Evolutionary conservation across 352 stramenopile species (phyloP), one percentile per base, ranked within the genome.

Genomic region (Blastocystis sp.): DNA sequence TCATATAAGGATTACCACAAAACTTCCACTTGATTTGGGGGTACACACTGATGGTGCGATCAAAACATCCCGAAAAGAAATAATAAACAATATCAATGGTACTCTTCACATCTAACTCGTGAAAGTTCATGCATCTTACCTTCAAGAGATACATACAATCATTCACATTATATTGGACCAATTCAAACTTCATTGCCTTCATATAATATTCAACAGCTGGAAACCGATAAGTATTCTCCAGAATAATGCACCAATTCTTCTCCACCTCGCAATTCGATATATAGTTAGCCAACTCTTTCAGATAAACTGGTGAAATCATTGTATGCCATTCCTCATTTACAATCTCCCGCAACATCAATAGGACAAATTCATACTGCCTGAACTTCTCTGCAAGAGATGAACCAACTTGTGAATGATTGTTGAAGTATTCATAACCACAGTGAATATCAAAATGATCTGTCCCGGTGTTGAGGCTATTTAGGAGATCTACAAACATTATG

Each of bases 1-100:
- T 79, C 68, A 79, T 60, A 24, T 56, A 58, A 11, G 68, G 44
- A 37, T 60, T 60, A 9, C 33, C 68, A 40, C 24, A 17, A 24
- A 79, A 79, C 40, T 58, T 79, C 68, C 68, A 79, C 68, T 79
- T 79, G 37, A 79, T 35, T 27, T 60, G 68, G 42, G 68, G 68
- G 40, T 19, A 27, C 15, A 79, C 37, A 5, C 11, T 79, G 22
- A 79, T 35, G 4, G 37, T 60, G 11, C 68, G 30, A 35, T 79
- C 40, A 58, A 79, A 27, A 79, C 68, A 59, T 1, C 37, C 37
- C 1, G 19, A 22, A 53, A 79, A 40, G 40, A 79, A 79, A 30
- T 79, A 35, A 11, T 40, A 9, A 24, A 60, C 33, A 37, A 79
- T 60, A 58, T 58, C 37, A 27, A 58, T 58, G 0, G 40, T 33